Evolutionary conservation across 2,329 filamentous ascomycete genomes (phyloP).

Genomic region (Iodosphaeria phyllophila): DNA sequence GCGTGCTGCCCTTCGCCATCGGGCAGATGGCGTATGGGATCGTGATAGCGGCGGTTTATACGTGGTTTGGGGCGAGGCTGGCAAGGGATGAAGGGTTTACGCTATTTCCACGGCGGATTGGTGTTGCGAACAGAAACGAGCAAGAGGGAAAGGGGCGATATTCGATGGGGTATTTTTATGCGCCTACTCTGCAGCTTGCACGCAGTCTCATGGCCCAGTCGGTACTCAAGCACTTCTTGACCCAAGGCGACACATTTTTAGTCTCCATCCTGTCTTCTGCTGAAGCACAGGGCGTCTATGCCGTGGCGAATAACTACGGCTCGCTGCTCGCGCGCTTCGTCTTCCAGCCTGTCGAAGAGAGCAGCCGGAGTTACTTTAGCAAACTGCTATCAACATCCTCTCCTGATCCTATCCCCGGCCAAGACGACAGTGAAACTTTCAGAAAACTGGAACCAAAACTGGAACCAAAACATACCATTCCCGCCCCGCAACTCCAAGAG

Average conservation of each 20-base stretch:
- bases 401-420: constrained; percentile 5
- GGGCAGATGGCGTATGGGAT: constrained; percentile 67
- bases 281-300: constrained; percentile 75
- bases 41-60: constrained; percentile 52
- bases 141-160: too few relatives aligned
- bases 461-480: constrained; percentile 4
- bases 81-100: constrained; percentile 46
- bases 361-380: constrained; percentile 75
- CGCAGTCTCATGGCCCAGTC: constrained; percentile 78
- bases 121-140: constrained; percentile 1
- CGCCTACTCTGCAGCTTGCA: constrained; percentile 51
- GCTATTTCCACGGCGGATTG: constrained; percentile 32
- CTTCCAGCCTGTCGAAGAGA: constrained; percentile 92
- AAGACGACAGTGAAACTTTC: constrained; percentile 5
- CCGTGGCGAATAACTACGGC: constrained; percentile 86
- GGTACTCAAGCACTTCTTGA: constrained; percentile 78
- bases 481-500: constrained; percentile 9
- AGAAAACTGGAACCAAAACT: background rate
- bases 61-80: constrained; percentile 36
- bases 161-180: constrained; percentile 43
- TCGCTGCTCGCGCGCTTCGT: constrained; percentile 73
- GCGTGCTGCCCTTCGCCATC: constrained; percentile 73
- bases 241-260: constrained; percentile 83
- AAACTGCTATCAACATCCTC: constrained; percentile 40
- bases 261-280: constrained; percentile 62